Evolutionary conservation across 2,329 filamentous ascomycete species (phyloP).

Genomic region (Botryotinia narcissicola): DNA sequence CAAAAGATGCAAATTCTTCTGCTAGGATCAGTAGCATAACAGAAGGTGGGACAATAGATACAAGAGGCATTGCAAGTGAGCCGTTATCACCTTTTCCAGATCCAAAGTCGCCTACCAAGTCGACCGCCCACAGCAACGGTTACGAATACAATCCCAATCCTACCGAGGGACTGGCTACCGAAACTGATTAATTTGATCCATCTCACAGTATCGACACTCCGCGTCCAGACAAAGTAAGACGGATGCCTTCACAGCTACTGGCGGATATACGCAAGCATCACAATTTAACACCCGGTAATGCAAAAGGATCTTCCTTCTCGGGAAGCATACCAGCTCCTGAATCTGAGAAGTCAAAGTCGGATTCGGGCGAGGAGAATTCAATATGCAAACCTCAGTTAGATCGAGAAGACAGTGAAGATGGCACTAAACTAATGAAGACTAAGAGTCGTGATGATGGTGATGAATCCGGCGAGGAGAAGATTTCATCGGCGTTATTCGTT

Average conservation of each 20-base stretch:
- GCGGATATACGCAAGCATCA: slow-evolving; percentile 38
- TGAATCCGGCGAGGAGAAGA: slow-evolving; percentile 75
- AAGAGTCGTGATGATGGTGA: slow-evolving; percentile 46
- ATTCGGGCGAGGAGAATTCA: slow-evolving; percentile 15
- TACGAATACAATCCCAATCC: slow-evolving; percentile 13
- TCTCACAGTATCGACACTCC: slow-evolving; percentile 27
- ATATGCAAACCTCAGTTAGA: slow-evolving; percentile 11
- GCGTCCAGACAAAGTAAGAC: slow-evolving; percentile 27
- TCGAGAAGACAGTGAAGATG: slow-evolving; percentile 41
- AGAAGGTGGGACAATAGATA: slow-evolving; percentile 1
- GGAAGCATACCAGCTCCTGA: slow-evolving; percentile 36
- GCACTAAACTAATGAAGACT: slow-evolving; percentile 33
- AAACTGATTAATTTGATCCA: slow-evolving; percentile 34
- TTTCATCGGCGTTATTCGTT: slow-evolving; percentile 80
- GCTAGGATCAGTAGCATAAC: slow-evolving; percentile 11
- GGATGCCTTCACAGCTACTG: slow-evolving; percentile 35
- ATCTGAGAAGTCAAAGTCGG: slow-evolving; percentile 31
- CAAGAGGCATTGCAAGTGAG: slow-evolving; percentile 13
- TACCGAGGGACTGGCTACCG: slow-evolving; percentile 27
- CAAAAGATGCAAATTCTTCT: slow-evolving; percentile 33
- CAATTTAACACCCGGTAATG: slow-evolving; percentile 36
- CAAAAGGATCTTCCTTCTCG: slow-evolving; percentile 37
- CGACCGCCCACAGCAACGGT: neutral
- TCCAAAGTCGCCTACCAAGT: neutral
- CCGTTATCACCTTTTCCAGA: slow-evolving; percentile 23